A percentile compares a stretch with the other conserved stretches of the same genome.
Conservation (phyloP, 2,329 filamentous ascomycete species). For the Neocucurbitaria cava region DNA sequence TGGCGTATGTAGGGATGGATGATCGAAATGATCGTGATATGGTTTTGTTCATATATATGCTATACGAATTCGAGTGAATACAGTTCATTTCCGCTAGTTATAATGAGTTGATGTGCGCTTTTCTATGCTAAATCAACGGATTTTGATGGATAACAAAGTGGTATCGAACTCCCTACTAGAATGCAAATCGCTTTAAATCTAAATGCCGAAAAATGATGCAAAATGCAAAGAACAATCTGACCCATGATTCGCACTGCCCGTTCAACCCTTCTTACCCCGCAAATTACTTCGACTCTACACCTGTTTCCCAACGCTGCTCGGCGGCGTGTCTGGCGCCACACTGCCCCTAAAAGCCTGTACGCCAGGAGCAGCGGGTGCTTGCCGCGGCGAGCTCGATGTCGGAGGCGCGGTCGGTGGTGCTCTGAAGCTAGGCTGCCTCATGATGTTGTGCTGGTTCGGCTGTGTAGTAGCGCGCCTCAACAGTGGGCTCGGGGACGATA, state of each 20-base stretch:
- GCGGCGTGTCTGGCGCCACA: constrained; percentile 35
- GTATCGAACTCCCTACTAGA: constrained; percentile 1
- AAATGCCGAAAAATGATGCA: neutral
- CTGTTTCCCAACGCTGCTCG: constrained; percentile 27
- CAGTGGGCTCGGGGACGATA: constrained; percentile 43
- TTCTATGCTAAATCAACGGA: too few species aligned
- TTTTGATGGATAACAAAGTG: neutral
- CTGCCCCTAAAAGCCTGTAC: constrained; percentile 18
- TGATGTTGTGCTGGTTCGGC: constrained; percentile 15
- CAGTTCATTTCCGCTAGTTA: neutral
- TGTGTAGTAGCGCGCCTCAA: constrained; percentile 43
- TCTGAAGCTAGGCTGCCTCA: constrained; percentile 32
- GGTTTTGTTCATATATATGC: neutral
- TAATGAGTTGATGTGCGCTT: neutral
- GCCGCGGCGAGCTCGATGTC: constrained; percentile 27
- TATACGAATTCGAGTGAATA: neutral
- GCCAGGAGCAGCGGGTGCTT: constrained; percentile 3
- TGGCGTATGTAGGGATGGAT: neutral
- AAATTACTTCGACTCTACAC: neutral
- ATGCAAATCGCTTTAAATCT: neutral
- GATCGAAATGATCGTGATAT: neutral
- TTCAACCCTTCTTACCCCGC: neutral
- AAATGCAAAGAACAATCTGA: neutral
- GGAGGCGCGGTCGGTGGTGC: constrained; percentile 29
- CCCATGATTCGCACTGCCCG: neutral